Evolutionary conservation across 164 flowering plant species (phyloP).

Genomic region (Piper betle): DNA sequence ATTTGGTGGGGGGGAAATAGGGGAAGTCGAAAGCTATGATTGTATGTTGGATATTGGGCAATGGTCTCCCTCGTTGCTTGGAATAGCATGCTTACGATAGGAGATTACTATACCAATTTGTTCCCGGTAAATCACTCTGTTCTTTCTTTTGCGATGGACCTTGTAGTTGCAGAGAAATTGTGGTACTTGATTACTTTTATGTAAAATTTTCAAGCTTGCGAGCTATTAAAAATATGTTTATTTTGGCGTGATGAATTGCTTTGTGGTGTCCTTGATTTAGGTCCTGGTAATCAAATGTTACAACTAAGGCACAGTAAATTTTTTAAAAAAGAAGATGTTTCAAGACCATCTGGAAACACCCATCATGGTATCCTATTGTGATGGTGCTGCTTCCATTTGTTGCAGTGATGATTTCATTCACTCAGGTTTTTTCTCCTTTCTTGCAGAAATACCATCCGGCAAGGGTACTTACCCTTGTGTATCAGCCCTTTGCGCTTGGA

Average conservation of each 20-base stretch:
- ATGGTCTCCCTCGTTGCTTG: conserved; percentile 37
- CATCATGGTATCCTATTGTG: too few species aligned
- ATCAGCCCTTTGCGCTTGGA: conserved; percentile 35
- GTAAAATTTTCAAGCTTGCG: not conserved
- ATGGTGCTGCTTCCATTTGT: not conserved
- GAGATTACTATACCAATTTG: conserved; percentile 19
- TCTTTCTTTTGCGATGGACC: not conserved
- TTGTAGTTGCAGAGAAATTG: not conserved
- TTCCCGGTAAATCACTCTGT: conserved; percentile 15
- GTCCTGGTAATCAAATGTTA: too few species aligned
- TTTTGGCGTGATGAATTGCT: too few species aligned
- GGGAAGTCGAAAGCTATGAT: conserved; percentile 25
- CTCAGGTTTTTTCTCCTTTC: not conserved
- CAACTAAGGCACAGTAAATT: too few species aligned
- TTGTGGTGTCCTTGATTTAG: too few species aligned
- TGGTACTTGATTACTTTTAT: not conserved
- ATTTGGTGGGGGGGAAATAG: conserved; percentile 21
- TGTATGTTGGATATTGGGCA: conserved; percentile 46
- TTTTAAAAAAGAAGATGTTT: too few species aligned
- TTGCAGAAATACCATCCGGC: conserved; percentile 27
- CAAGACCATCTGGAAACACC: too few species aligned
- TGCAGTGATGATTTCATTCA: not conserved
- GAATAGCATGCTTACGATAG: conserved; percentile 43
- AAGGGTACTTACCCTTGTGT: conserved; percentile 32
- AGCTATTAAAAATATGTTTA: too few species aligned